These are phyloP conservation scores for Populus hybrid DNA, from an alignment of 441 rosid species.

Conservation along the genomic window DNA sequence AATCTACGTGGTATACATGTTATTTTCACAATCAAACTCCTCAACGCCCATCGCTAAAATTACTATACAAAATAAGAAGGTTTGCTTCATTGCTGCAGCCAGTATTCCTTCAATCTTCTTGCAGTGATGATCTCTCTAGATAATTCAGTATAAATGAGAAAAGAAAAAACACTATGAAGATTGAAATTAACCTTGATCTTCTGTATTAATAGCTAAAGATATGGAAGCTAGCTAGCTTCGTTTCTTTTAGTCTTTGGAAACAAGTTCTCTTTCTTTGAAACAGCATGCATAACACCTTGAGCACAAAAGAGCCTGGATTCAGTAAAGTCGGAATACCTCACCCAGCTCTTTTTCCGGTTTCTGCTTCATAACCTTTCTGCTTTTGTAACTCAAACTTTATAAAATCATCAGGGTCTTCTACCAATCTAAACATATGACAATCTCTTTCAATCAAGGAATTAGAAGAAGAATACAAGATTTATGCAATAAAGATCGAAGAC, in stretches of 20 bases:
- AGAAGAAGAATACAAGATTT: too few species aligned
- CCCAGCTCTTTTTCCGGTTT: constrained; percentile 10
- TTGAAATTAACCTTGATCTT: too few species aligned
- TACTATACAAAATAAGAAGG: too few species aligned
- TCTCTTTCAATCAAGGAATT: too few species aligned
- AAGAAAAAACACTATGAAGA: too few species aligned
- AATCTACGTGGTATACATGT: not conserved
- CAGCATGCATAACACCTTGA: constrained; percentile 25
- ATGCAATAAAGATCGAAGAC: too few species aligned
- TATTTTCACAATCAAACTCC: not conserved
- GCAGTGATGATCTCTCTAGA: too few species aligned
- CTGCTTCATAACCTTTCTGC: constrained; percentile 2
- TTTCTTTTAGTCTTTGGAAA: constrained; percentile 10
- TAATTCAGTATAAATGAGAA: too few species aligned
- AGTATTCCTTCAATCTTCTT: too few species aligned
- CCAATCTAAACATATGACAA: too few species aligned
- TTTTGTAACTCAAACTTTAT: not conserved
- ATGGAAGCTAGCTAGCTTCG: constrained; percentile 1
- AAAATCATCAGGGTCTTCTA: too few species aligned
- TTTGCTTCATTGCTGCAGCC: too few species aligned
- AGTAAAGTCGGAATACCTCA: constrained; percentile 13
- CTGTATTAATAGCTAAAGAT: not conserved
- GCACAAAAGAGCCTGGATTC: constrained; percentile 21
- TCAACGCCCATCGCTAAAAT: not conserved
- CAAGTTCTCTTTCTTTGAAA: constrained; percentile 14